Base-by-base conservation (phyloP, 2,329 filamentous ascomycete genomes). In the Colletotrichum sp. region DNA sequence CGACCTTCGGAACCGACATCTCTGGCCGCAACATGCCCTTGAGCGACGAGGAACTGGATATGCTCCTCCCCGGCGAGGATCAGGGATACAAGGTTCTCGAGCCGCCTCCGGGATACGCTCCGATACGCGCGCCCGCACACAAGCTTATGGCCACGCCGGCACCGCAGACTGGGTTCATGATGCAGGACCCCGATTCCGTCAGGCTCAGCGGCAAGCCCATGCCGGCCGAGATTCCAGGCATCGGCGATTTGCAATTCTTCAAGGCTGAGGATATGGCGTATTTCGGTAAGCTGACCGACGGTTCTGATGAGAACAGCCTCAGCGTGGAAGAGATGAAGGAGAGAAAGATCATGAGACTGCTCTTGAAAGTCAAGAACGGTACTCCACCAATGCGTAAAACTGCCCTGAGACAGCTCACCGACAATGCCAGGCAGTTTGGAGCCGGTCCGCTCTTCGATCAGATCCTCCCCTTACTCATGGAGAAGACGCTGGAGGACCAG, bases 331-430 rank as follows among this genome's bases (percentile, higher is more conserved):
- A 99, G 81, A 87, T 99, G 68, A 98, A 99, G 85, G 96, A 99
- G 86, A 92, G 97, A 77, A 99, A 99, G 87, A 99, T 99, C 82
- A 98, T 99, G 97, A 91, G 97, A 79, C 87, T 99, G 71, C 89
- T 99, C 61, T 90, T 99, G 72, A 99, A 99, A 87, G 96, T 99
- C 89, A 99, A 99, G 91, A 99, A 99, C 83, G 97, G 97, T 81
- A 98, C 97, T 55, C 97, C 97, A 30, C 96, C 97, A 0, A 98
- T 98, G 97, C 91, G 97, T 86, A 99, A 99, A 90, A 99, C 97
- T 43, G 97, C 97, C 28, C 90, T 99, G 80, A 94, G 97, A 85
- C 97, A 99, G 84, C 92, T 99, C 77, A 99, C 97, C 21, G 97
- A 99, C 84, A 99, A 99, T 83, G 97, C 97, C 36, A 94, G 96